Evolutionary conservation across 2,329 filamentous ascomycete genomes (phyloP), one percentile per base, ranked within the genome.

Genomic region (Fusarium oxysporum): DNA sequence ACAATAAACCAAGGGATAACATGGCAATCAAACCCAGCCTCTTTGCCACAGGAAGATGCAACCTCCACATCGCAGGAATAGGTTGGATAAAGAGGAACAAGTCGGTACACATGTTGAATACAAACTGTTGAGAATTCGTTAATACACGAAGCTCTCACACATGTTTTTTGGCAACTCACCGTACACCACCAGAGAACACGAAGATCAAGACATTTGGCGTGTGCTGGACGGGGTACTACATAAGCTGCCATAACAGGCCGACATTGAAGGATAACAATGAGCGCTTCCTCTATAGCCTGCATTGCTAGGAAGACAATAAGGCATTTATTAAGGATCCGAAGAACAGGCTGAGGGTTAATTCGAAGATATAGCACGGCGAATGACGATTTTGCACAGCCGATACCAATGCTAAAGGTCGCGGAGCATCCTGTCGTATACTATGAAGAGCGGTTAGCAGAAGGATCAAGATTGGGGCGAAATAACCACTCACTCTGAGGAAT

Each of bases 41-140:
- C 70, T 80, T 78, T 13, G 69, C 75, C 16, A 75, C n/a, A 10
- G 77, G 80, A 14, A 83, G 71, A 33, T 82, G 78, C 38, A 83
- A 67, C 37, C 78, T 79, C 68, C 78, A 79, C 67, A 83, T 79
- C n/a, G 80, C 76, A 1, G 82, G 82, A 19, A 83, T 81, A 7
- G 82, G 82, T 44, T 82, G 78, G 21, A 81, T 70, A 60, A 82
- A 82, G 12, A 83, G 70, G 32, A 81, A 71, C 50, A 83, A 71
- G 56, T 83, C 81, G 40, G 81, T 82, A 16, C 74, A 68, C 38
- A 83, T 71, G 68, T 83, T 83, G 71, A 83, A 78, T 33, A 75
- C 78, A 41, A 78, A 78, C 76, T 78, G 45, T 21, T 25, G 11
- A 21, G n/a, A 4, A 4, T 6, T 16, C 3, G 19, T 30, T 4